phyloP scores from a whole-genome alignment of 768 basidiomycete species.

The Termitomyces sp. region DNA sequence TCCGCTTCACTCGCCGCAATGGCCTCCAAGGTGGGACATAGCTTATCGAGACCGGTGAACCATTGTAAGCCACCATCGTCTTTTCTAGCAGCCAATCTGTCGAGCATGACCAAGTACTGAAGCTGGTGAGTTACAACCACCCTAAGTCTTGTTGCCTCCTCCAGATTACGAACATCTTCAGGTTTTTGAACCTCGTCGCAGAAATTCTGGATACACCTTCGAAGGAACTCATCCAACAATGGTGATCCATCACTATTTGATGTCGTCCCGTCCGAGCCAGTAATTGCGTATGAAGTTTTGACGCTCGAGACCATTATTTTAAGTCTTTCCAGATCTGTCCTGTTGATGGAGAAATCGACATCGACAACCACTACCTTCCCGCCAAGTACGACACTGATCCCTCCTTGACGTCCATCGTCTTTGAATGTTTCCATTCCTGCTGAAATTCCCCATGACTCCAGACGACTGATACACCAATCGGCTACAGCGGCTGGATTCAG shows the following conservation, averaged over 20 bases:
- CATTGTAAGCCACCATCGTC: conserved; percentile 64
- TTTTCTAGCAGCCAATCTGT: conserved; percentile 56
- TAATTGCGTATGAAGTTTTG: conserved; percentile 70
- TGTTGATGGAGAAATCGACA: conserved; percentile 54
- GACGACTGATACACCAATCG: conserved; percentile 53
- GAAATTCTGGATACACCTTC: conserved; percentile 49
- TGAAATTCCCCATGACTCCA: conserved; percentile 56
- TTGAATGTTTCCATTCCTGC: conserved; percentile 74
- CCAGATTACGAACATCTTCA: conserved; percentile 42
- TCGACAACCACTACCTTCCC: conserved; percentile 81
- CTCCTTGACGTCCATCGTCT: conserved; percentile 48
- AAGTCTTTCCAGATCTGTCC: conserved; percentile 28
- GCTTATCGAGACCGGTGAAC: conserved; percentile 63
- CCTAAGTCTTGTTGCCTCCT: conserved; percentile 46
- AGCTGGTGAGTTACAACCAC: conserved; percentile 48
- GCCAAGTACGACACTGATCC: conserved; percentile 56
- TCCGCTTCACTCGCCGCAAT: conserved; percentile 51
- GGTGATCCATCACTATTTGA: conserved; percentile 44
- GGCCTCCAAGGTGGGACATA: conserved; percentile 42
- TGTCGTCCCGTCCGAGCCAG: conserved; percentile 30
- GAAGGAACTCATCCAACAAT: conserved; percentile 60
- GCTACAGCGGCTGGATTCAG: conserved; percentile 36
- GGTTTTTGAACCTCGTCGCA: conserved; percentile 54
- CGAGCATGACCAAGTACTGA: conserved; percentile 66
- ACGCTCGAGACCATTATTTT: conserved; percentile 45